Evolutionary conservation across 2,329 filamentous ascomycete genomes (phyloP).

Genomic region (Penicillium sp.): DNA sequence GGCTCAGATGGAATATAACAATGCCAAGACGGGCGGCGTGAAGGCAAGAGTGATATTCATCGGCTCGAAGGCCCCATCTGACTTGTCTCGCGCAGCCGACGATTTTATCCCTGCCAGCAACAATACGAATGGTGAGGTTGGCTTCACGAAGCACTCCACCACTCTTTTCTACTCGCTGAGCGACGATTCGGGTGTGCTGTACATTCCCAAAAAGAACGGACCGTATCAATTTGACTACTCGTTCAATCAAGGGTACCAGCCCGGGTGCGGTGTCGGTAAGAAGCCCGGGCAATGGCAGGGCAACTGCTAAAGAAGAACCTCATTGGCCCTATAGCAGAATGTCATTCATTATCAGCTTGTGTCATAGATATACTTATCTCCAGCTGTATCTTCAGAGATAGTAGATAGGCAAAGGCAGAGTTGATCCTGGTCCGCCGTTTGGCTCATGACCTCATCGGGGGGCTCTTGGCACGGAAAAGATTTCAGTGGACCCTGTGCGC

Average conservation of each 20-base stretch:
- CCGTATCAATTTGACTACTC: neutral
- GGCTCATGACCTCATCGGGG: slow-evolving; percentile 14
- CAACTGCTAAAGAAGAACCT: neutral
- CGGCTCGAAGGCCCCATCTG: neutral
- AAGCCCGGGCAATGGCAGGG: neutral
- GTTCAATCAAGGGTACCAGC: neutral
- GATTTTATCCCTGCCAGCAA: neutral
- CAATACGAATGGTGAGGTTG: neutral
- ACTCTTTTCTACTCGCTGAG: neutral
- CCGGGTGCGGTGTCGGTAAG: neutral
- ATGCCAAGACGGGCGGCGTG: neutral
- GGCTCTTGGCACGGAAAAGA: slow-evolving; percentile 15
- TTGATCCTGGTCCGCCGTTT: neutral
- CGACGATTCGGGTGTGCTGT: neutral
- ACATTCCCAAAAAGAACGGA: neutral
- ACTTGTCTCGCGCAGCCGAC: neutral
- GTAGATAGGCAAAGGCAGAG: neutral
- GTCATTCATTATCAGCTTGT: neutral
- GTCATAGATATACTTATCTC: neutral
- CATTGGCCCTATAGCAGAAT: neutral
- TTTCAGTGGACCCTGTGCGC: slow-evolving; percentile 2
- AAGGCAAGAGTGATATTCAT: neutral
- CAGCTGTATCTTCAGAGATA: neutral
- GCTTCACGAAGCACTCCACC: neutral
- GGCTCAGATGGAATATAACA: neutral